These are phyloP conservation scores for Petrea volubilis DNA, from an alignment of 257 asterid species.

Conservation along the genomic window DNA sequence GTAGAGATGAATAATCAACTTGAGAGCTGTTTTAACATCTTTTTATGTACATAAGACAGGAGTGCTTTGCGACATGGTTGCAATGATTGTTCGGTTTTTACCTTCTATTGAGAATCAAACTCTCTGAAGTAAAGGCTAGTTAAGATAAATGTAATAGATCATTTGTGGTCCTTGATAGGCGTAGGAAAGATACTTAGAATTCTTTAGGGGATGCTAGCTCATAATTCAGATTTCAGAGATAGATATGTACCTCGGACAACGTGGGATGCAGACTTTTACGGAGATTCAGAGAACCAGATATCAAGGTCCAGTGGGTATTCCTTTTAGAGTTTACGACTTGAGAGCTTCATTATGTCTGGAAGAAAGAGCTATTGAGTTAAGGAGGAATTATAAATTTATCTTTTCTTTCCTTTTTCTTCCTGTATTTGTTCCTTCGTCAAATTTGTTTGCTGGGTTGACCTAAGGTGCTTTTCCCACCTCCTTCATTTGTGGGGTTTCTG, in stretches of 20 bases:
- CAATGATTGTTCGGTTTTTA: background rate
- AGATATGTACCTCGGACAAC: background rate
- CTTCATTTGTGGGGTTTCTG: background rate
- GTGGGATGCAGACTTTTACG: background rate
- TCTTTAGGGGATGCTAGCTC: background rate
- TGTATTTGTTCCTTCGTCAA: background rate
- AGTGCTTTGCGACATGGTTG: constrained; percentile 1
- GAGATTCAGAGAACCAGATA: background rate
- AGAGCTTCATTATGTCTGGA: background rate
- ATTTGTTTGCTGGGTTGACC: background rate
- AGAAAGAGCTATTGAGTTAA: background rate
- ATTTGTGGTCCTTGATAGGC: background rate
- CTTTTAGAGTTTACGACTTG: background rate
- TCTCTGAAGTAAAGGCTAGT: background rate
- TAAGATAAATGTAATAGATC: background rate
- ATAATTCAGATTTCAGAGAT: too few relatives aligned
- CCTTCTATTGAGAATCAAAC: background rate
- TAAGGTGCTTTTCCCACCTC: constrained; percentile 5
- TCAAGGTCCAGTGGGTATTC: background rate
- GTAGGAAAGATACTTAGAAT: background rate
- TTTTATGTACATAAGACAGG: background rate
- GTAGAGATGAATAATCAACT: constrained; percentile 11
- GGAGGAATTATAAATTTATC: background rate
- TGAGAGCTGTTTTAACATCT: constrained; percentile 9
- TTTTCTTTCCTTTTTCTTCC: background rate